Base-by-base conservation (phyloP, 495 filamentous ascomycete genomes). In the Penicillium ochrochloron region DNA sequence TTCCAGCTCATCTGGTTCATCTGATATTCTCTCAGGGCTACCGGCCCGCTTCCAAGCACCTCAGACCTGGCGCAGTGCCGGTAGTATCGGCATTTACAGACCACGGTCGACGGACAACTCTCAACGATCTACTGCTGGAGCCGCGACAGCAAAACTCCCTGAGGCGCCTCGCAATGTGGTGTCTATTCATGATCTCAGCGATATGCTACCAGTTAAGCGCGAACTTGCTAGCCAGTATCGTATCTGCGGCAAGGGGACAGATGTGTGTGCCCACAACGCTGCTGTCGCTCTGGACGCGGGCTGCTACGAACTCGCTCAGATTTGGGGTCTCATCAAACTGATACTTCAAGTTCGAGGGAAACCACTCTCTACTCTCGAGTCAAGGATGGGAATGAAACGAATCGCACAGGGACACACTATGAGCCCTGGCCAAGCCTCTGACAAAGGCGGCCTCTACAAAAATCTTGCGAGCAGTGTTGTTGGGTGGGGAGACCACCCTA, bases 401-500 rank as follows among this genome's bases (percentile, higher is more conserved):
- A 65, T 56, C 34, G 68, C 63, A 15, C 70, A 71, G 8, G 64
- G 61, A 21, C 76, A 78, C 33, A 74, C 73, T 39, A 70, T 35
- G 33, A 41, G 35, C n/a, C 25, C 41, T 21, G 59, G 44, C 15
- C 33, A 65, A 19, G 37, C 17, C 14, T 15, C 63, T 8, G 63
- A 58, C 31, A 59, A 48, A 34, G 59, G 59, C 17, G 63, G 59
- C 1, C 59, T 63, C 9, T 70, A 72, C 57, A 70, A 63, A 62
- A 65, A 68, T 21, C 29, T 72, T 6, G 62, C 65, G 17, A 82
- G 78, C 52, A 88, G 88, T 19, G 80, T 87, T 41, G 86, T 96
- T 46, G 91, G 90, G 80, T 97, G 94, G 94, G 94, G 92, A 19
- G 75, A 86, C 53, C 92, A 94, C 78, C 90, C 93, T 1, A 81